Base-by-base conservation (phyloP, 768 basidiomycete genomes). In the Leccinum disarticulatum region DNA sequence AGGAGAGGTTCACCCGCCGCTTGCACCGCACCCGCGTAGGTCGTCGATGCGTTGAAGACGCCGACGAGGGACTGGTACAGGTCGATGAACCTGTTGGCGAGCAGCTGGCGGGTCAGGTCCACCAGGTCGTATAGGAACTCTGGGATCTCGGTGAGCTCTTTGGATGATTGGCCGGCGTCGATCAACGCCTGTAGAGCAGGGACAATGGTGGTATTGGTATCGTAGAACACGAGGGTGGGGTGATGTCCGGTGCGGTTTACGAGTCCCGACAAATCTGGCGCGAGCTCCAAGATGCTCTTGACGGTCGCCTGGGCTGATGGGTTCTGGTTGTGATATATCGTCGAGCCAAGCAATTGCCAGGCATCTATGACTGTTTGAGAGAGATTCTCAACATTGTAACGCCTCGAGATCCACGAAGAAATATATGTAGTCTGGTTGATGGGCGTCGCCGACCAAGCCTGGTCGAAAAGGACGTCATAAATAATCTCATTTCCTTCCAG, bases 151-250 rank as follows among this genome's bases (percentile, higher is more conserved):
- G 28, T 4, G 19, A 79, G 68, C 0, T 46, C 38, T 15, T 60
- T 13, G 47, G 58, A 57, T 56, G 54, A n/a, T n/a, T 60, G 3
- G 63, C 69, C 52, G 54, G 69, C 65, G 35, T 73, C 78, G 4
- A 81, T 76, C 2, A 98, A 75, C 3, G 91, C 93, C 56, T 85
- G 82, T 36, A 96, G 76, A 0, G 93, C 86, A 1, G 93, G 88
- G 11, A 92, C 83, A 47, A 95, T 82, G 6, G 90, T 90, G 1
- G 68, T 65, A 65, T 76, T 66, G 1, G 77, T 77, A 58, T 79
- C 70, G 38, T 79, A 79, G 31, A 72, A 72, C 6, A 78, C 55
- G 25, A 66, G 41, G 17, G 77, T 77, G 0, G 76, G 70, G 22
- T 73, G 73, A 51, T 68, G 70, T 13, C 72, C 74, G 3, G 70